A percentile compares a stretch with the other conserved stretches of the same genome.
Conservation (phyloP, 2,329 filamentous ascomycete species). For the Xylariaceae sp. region DNA sequence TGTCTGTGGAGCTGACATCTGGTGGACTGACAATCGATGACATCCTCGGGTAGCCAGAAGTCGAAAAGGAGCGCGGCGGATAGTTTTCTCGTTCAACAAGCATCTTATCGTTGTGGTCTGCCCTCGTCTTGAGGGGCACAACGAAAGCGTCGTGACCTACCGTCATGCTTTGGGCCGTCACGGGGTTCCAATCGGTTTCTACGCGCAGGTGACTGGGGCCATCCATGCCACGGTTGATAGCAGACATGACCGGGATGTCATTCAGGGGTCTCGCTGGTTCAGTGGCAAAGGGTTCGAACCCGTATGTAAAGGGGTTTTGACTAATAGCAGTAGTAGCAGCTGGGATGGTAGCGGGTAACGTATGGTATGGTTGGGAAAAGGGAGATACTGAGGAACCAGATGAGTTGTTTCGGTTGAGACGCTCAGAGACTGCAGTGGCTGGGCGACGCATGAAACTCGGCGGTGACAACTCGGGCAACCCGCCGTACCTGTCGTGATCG, state of each 20-base stretch:
- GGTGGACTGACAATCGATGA: conserved; percentile 23
- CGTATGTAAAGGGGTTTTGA: conserved; percentile 20
- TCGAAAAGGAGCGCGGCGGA: conserved; percentile 26
- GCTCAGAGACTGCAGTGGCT: not conserved
- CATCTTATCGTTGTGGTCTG: conserved; percentile 41
- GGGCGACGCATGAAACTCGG: conserved; percentile 13
- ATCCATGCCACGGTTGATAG: not conserved
- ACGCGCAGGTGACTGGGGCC: conserved; percentile 7
- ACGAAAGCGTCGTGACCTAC: conserved; percentile 34
- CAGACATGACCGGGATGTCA: not conserved
- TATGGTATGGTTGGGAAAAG: conserved; percentile 29
- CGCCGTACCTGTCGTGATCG: conserved; percentile 1
- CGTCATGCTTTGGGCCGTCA: not conserved
- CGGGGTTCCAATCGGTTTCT: conserved; percentile 27
- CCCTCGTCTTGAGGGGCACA: conserved; percentile 34
- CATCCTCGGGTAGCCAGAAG: conserved; percentile 8
- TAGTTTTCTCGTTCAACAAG: conserved; percentile 43
- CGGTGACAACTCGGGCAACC: conserved; percentile 9
- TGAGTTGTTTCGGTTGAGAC: conserved; percentile 12
- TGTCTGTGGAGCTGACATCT: conserved; percentile 20
- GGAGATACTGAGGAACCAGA: conserved; percentile 7
- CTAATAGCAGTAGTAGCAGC: not conserved
- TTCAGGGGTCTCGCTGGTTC: not conserved
- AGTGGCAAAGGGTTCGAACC: conserved; percentile 3
- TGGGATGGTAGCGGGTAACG: not conserved